Evolutionary conservation across 139 green algal species (phyloP).

Genomic region (Micractinium conductrix): DNA sequence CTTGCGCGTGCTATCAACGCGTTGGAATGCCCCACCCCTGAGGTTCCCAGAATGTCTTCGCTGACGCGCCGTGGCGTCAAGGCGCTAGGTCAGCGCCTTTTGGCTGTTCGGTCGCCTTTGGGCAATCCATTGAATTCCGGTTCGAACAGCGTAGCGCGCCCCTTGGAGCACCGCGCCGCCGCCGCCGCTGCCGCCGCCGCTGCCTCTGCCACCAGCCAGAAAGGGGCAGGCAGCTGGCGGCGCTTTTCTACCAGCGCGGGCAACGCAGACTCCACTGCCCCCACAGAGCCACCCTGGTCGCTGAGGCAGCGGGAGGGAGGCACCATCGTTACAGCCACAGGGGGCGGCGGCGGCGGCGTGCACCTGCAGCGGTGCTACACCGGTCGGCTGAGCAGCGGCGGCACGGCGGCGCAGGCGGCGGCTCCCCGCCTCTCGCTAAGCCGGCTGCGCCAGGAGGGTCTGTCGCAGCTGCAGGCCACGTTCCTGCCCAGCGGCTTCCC

Average conservation of each 20-base stretch:
- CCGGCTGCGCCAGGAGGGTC: not conserved
- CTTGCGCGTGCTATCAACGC: not conserved
- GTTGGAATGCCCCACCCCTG: not conserved
- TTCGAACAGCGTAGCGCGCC: not conserved
- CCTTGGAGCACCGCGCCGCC: not conserved
- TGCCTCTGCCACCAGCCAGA: too few relatives aligned
- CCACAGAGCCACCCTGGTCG: not conserved
- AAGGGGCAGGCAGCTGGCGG: too few relatives aligned
- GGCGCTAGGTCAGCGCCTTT: too few relatives aligned
- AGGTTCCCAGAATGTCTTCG: not conserved
- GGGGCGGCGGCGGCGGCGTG: not conserved
- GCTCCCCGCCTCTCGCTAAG: not conserved
- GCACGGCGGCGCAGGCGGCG: not conserved
- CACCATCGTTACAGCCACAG: not conserved
- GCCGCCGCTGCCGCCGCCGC: too few relatives aligned
- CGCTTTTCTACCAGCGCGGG: too few relatives aligned
- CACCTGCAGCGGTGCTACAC: not conserved
- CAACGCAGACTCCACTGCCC: not conserved
- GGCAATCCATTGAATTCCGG: not conserved
- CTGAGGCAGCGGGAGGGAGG: conserved; percentile 2
- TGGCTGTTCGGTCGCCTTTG: too few relatives aligned
- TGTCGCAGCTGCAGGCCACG: conserved; percentile 34
- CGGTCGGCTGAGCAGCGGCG: not conserved
- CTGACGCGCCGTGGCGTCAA: too few relatives aligned
- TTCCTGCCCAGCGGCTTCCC: conserved; percentile 51